Evolutionary conservation across 306 rosid genomes (phyloP), one percentile per base, ranked within the genome.

Genomic region (Arachis stenosperma): DNA sequence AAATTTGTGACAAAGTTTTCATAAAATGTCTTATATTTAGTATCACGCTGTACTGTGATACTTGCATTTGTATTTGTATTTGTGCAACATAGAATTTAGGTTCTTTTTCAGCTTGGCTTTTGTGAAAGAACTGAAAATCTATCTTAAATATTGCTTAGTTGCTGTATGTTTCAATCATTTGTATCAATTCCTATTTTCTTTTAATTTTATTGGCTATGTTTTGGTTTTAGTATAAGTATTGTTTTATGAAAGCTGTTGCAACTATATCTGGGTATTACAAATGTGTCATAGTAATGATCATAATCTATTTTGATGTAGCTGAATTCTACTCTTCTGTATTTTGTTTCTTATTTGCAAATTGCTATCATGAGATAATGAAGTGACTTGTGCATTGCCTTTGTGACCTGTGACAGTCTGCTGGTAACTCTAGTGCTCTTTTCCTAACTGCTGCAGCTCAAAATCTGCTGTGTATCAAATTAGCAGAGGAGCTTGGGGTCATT

Each of bases 391-490:
- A 69, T 74, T 81, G 81, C 69, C 81, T 59, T 60, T 80, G 53
- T 89, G 86, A 75, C 37, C 64, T 44, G 14, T 85, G 90, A 79
- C 95, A 94, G 98, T 78, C 93, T 74, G 84, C 97, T 69, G 84
- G 93, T 78, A 91, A 87, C 89, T 94, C 98, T 72, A 94, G 99
- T 81, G 97, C 99, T 84, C 99, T 94, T 77, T 94, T 88, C 96
- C 85, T 94, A 62, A 94, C 99, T 71, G 99, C 98, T 73, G 99
- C 99, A 30, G 99, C 99, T 70, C 99, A 94, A 88, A 94, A 91
- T 81, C 71, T 94, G 77, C 88, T 94, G 43, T 90, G 97, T 80
- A 42, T 94, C 48, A 88, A 88, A 86, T 78, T 94, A 77, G 99
- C 99, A 7, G 91, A 90, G 77, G 96, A 91, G 76, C 84, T 91